A percentile compares a stretch with the other conserved stretches of the same genome.
phyloP scores from a whole-genome alignment of 1,139 yeast genomes.

The Pichia sp. region DNA sequence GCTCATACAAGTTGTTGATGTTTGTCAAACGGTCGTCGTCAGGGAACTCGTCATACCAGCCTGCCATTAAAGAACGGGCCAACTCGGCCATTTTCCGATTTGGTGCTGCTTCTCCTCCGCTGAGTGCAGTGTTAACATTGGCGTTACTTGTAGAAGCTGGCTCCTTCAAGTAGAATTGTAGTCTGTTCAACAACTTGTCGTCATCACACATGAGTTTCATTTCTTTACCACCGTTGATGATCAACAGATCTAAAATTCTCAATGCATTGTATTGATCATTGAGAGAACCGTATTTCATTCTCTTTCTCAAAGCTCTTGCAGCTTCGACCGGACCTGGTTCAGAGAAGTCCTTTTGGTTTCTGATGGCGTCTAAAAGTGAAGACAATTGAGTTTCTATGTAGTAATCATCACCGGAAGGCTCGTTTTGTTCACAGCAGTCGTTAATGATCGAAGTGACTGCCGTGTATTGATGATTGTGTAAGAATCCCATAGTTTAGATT shows the following conservation, averaged over 20 bases:
- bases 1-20: conserved; percentile 47
- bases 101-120: conserved; percentile 31
- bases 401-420: conserved; percentile 33
- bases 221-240: conserved; percentile 67
- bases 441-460: conserved; percentile 54
- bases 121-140: conserved; percentile 34
- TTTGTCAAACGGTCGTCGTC: conserved; percentile 51
- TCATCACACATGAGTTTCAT: conserved; percentile 60
- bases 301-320: conserved; percentile 86
- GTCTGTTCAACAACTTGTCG: conserved; percentile 64
- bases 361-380: conserved; percentile 45
- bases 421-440: conserved; percentile 39
- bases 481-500: conserved; percentile 37
- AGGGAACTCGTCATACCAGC: conserved; percentile 60
- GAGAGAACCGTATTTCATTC: conserved; percentile 76
- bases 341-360: conserved; percentile 33
- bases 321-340: conserved; percentile 69
- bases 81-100: conserved; percentile 39
- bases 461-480: conserved; percentile 49
- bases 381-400: conserved; percentile 42
- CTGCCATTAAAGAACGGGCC: conserved; percentile 44
- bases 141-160: background rate
- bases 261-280: conserved; percentile 66
- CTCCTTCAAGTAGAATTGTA: conserved; percentile 47
- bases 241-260: conserved; percentile 67